Evolutionary conservation across 2,329 filamentous ascomycete genomes (phyloP).

Genomic region (Dactylellina cionopaga): DNA sequence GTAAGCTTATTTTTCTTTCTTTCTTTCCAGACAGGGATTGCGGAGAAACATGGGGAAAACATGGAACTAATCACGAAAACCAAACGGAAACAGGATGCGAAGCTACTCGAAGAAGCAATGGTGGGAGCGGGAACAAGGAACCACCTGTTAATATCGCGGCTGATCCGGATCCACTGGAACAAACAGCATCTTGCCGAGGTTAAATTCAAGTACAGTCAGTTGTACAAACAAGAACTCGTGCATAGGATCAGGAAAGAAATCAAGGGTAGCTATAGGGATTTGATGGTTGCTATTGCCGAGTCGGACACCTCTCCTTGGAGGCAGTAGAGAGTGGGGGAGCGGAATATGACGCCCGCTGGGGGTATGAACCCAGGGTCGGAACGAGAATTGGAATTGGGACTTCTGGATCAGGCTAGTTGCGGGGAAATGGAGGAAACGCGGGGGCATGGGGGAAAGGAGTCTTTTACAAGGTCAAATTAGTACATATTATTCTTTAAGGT

Average conservation of each 20-base stretch:
- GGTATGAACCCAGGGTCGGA: slow-evolving; percentile 26
- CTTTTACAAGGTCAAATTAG: background rate
- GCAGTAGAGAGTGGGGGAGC: slow-evolving; percentile 5
- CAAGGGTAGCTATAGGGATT: slow-evolving; percentile 79
- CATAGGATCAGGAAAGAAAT: slow-evolving; percentile 82
- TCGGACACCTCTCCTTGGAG: slow-evolving; percentile 45
- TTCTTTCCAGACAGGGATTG: background rate
- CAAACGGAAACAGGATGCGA: slow-evolving; percentile 69
- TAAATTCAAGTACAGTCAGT: slow-evolving; percentile 78
- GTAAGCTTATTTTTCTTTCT: slow-evolving; percentile 17
- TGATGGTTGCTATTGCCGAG: slow-evolving; percentile 73
- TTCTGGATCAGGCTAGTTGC: slow-evolving; percentile 38
- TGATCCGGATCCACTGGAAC: slow-evolving; percentile 87
- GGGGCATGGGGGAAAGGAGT: slow-evolving; percentile 19
- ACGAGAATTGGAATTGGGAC: slow-evolving; percentile 3
- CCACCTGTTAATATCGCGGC: slow-evolving; percentile 76
- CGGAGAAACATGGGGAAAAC: background rate
- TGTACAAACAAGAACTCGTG: slow-evolving; percentile 74
- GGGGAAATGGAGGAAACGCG: slow-evolving; percentile 9
- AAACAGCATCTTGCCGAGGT: slow-evolving; percentile 77
- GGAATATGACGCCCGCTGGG: background rate
- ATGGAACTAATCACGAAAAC: slow-evolving; percentile 5
- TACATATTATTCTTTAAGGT: background rate
- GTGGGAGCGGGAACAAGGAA: slow-evolving; percentile 88
- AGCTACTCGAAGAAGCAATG: slow-evolving; percentile 87